A percentile compares a stretch with the other conserved stretches of the same genome.
phyloP scores from a whole-genome alignment of 495 filamentous ascomycete genomes.

The Neurospora sp. region DNA sequence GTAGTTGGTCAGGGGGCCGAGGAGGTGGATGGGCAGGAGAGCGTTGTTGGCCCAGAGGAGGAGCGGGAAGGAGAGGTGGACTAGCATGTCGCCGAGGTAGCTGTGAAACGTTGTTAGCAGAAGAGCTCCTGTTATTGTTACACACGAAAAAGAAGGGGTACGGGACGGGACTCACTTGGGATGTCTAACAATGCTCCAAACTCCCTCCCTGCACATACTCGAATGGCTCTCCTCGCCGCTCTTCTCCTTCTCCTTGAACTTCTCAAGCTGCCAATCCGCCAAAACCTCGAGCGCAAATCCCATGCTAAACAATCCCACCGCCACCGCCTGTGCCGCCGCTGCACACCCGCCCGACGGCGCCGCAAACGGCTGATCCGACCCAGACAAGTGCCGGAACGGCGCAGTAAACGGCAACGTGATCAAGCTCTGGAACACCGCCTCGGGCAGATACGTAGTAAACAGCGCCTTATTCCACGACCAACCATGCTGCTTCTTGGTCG shows the following conservation, averaged over 20 bases:
- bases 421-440: slow-evolving; percentile 40
- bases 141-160: neutral
- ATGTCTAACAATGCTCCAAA: slow-evolving; percentile 51
- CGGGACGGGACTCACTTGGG: slow-evolving; percentile 40
- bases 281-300: slow-evolving; percentile 45
- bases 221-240: slow-evolving; percentile 7
- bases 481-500: slow-evolving; percentile 30
- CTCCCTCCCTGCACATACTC: slow-evolving; percentile 38
- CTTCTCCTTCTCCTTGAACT: slow-evolving; percentile 23
- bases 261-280: slow-evolving; percentile 43
- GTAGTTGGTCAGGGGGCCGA: slow-evolving; percentile 49
- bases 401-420: slow-evolving; percentile 45
- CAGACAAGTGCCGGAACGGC: slow-evolving; percentile 34
- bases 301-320: slow-evolving; percentile 42
- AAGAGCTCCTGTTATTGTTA: no score
- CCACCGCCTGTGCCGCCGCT: slow-evolving; percentile 29
- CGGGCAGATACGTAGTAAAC: slow-evolving; percentile 42
- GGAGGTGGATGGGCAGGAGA: slow-evolving; percentile 40
- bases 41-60: slow-evolving; percentile 40
- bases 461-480: slow-evolving; percentile 44
- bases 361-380: slow-evolving; percentile 2
- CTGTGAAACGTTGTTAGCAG: slow-evolving; percentile 18
- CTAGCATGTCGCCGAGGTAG: slow-evolving; percentile 47
- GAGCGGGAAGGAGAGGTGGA: slow-evolving; percentile 41
- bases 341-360: slow-evolving; percentile 5